Conservation (phyloP, 306 rosid species). For the Lathyrus aphaca region DNA sequence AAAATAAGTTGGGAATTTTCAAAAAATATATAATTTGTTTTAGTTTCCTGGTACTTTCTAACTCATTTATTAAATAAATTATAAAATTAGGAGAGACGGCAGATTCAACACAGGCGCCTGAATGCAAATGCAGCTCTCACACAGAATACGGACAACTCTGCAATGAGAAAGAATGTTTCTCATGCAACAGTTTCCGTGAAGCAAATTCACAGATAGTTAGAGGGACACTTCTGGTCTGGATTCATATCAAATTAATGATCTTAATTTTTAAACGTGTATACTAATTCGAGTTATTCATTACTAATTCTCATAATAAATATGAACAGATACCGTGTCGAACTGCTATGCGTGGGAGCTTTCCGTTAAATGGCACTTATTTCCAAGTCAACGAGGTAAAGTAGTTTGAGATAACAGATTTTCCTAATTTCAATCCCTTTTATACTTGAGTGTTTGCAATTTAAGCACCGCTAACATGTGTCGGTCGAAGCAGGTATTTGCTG, state of each 20-base stretch:
- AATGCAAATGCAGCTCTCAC: conserved; percentile 65
- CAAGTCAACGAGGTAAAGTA: conserved; percentile 89
- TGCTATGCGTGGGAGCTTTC: conserved; percentile 94
- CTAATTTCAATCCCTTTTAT: conserved; percentile 24
- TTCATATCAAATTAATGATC: conserved; percentile 31
- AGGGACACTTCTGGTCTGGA: conserved; percentile 84
- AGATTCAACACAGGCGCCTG: conserved; percentile 80
- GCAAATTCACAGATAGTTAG: conserved; percentile 76
- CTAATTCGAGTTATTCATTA: background rate
- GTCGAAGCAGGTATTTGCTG: conserved; percentile 62
- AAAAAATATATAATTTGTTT: conserved; percentile 24
- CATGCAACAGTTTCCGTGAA: conserved; percentile 85
- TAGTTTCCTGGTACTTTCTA: conserved; percentile 32
- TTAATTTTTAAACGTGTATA: conserved; percentile 14
- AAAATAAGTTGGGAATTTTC: conserved; percentile 20
- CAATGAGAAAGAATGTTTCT: conserved; percentile 73
- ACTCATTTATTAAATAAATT: conserved; percentile 39
- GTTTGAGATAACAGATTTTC: conserved; percentile 5
- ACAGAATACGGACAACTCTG: conserved; percentile 72
- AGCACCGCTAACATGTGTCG: conserved; percentile 25
- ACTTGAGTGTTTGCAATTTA: conserved; percentile 30
- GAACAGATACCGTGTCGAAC: conserved; percentile 93
- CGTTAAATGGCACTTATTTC: conserved; percentile 94
- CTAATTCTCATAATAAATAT: conserved; percentile 43
- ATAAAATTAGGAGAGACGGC: conserved; percentile 87